A percentile compares a stretch with the other conserved stretches of the same genome.
These are phyloP conservation scores for Papiliotrema flavescens DNA, from an alignment of 1,284 basidiomycete genomes.

Conservation along the genomic window DNA sequence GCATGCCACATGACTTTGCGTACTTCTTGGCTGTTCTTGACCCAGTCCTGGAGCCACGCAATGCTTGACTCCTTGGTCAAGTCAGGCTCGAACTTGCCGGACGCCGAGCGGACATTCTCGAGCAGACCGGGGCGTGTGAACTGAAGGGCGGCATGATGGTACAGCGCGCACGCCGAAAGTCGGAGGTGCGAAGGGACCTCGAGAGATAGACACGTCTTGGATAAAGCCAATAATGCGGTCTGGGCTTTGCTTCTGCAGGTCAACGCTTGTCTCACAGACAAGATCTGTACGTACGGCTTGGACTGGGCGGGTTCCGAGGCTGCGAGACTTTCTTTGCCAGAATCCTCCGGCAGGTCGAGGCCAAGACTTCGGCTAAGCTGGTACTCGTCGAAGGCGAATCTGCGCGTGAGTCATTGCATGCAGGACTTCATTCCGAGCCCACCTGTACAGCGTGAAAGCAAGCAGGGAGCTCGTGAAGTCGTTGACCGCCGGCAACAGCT, in stretches of 20 bases:
- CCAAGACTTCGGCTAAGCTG: background rate
- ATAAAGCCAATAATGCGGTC: slow-evolving; percentile 20
- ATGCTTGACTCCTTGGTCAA: slow-evolving; percentile 19
- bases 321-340: background rate
- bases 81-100: slow-evolving; percentile 32
- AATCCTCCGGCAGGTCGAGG: background rate
- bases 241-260: slow-evolving; percentile 20
- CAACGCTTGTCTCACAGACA: background rate
- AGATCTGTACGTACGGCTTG: background rate
- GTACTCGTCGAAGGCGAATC: background rate
- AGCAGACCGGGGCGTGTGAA: slow-evolving; percentile 31
- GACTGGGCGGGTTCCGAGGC: background rate
- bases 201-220: slow-evolving; percentile 18
- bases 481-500: slow-evolving; percentile 3
- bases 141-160: slow-evolving; percentile 28
- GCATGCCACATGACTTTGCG: slow-evolving; percentile 30
- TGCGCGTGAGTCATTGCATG: background rate
- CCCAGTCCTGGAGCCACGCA: slow-evolving; percentile 28
- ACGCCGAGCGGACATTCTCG: slow-evolving; percentile 26
- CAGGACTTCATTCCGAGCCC: background rate
- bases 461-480: slow-evolving; percentile 28
- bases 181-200: slow-evolving; percentile 19
- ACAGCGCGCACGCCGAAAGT: slow-evolving; percentile 25
- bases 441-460: slow-evolving; percentile 29
- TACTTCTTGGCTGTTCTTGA: slow-evolving; percentile 17